Evolutionary conservation across 202 grass and related monocot genomes (phyloP).

Genomic region (Musa balbisiana): DNA sequence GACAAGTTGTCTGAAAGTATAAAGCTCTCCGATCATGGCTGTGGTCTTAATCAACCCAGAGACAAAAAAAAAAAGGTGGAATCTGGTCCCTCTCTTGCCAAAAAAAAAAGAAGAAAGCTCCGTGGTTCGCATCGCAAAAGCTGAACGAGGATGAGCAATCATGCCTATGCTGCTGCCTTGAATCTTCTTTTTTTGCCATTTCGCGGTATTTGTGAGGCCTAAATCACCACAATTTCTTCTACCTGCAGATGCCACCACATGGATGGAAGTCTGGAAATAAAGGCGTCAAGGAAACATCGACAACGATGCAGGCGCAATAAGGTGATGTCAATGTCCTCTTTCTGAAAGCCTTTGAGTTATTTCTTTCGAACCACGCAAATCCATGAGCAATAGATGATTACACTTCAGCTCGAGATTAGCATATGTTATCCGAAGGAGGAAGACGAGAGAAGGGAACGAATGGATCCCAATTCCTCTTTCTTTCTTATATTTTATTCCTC

Average conservation of each 20-base stretch:
- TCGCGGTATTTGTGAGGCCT: background rate
- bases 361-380: background rate
- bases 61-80: background rate
- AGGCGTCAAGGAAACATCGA: background rate
- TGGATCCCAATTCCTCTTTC: background rate
- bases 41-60: background rate
- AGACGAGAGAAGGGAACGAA: background rate
- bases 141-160: background rate
- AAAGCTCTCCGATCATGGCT: background rate
- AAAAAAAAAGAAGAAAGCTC: background rate
- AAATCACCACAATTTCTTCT: background rate
- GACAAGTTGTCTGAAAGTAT: background rate
- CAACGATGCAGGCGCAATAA: no score
- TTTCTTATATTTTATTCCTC: background rate
- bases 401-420: background rate
- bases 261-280: background rate
- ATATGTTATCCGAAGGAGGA: background rate
- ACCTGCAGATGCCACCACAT: background rate
- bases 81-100: background rate
- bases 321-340: background rate
- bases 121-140: background rate
- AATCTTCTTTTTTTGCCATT: background rate
- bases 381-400: background rate
- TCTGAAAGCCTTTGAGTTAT: background rate
- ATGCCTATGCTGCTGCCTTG: background rate